Evolutionary conservation across 495 filamentous ascomycete genomes (phyloP).

Genomic region (Extremus antarcticus): DNA sequence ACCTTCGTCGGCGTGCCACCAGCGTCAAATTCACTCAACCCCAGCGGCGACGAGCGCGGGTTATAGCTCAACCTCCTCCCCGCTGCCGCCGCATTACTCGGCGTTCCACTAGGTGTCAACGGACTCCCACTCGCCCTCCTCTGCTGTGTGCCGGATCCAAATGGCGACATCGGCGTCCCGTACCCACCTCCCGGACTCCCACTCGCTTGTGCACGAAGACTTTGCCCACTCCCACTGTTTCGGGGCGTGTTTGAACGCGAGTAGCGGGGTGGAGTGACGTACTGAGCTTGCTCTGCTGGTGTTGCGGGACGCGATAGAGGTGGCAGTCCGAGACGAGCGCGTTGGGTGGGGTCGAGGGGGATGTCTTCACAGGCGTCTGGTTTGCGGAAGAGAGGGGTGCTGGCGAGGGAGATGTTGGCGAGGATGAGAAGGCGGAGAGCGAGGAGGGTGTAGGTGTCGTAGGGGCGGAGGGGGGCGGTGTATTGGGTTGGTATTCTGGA

Average conservation of each 20-base stretch:
- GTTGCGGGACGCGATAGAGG: slow-evolving; percentile 56
- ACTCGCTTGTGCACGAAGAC: slow-evolving; percentile 37
- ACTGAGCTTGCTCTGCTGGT: slow-evolving; percentile 47
- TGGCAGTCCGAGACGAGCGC: slow-evolving; percentile 69
- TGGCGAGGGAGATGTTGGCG: slow-evolving; percentile 53
- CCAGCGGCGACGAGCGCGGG: slow-evolving; percentile 39
- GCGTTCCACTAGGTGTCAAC: slow-evolving; percentile 35
- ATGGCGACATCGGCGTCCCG: neutral
- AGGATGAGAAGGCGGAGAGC: slow-evolving; percentile 47
- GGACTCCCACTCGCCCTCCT: neutral
- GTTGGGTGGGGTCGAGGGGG: slow-evolving; percentile 79
- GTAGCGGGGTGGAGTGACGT: slow-evolving; percentile 81
- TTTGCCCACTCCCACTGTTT: slow-evolving; percentile 33
- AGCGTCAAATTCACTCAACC: slow-evolving; percentile 39
- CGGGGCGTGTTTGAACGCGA: slow-evolving; percentile 54
- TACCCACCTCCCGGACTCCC: slow-evolving; percentile 43
- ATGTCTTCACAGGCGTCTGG: slow-evolving; percentile 79
- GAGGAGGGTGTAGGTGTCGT: slow-evolving; percentile 34
- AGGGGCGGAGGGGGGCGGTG: slow-evolving; percentile 10
- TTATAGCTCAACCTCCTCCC: slow-evolving; percentile 48
- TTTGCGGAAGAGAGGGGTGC: slow-evolving; percentile 56
- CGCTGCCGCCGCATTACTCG: neutral
- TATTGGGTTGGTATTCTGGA: slow-evolving; percentile 27
- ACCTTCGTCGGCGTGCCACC: slow-evolving; percentile 45
- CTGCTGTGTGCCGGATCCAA: neutral